phyloP scores from a whole-genome alignment of 176 grass and related monocot species.

The Zizania latifolia region DNA sequence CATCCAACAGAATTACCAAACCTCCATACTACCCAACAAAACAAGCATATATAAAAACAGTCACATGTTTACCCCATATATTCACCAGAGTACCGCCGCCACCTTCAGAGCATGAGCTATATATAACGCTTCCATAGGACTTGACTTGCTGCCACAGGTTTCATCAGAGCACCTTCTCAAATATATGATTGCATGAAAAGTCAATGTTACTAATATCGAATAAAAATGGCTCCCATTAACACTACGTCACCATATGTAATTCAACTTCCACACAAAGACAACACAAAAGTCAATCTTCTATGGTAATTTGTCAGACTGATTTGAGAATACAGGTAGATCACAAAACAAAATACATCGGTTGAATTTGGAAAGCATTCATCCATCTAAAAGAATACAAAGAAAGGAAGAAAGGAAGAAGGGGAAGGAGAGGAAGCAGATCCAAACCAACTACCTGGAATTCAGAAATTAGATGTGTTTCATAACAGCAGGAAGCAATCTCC shows the following conservation, averaged over 20 bases:
- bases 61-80: neutral
- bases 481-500: constrained; percentile 1
- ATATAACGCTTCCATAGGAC: constrained; percentile 1
- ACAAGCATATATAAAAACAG: neutral
- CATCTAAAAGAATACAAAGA: neutral
- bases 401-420: neutral
- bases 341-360: neutral
- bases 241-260: neutral
- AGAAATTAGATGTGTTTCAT: neutral
- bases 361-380: neutral
- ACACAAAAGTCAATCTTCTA: neutral
- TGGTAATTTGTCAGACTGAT: neutral
- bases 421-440: neutral
- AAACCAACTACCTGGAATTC: neutral
- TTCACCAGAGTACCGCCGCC: neutral
- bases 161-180: neutral
- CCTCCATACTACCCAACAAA: neutral
- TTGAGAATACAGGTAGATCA: neutral
- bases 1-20: neutral
- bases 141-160: neutral
- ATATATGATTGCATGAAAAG: neutral
- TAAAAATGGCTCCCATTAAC: too few species aligned
- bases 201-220: neutral
- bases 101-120: neutral
- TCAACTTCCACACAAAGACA: neutral